A percentile compares a stretch with the other conserved stretches of the same genome.
These are phyloP conservation scores for Pseudisothecium myosuroides DNA, from an alignment of 225 moss, liverwort and hornwort genomes.

Conservation along the genomic window DNA sequence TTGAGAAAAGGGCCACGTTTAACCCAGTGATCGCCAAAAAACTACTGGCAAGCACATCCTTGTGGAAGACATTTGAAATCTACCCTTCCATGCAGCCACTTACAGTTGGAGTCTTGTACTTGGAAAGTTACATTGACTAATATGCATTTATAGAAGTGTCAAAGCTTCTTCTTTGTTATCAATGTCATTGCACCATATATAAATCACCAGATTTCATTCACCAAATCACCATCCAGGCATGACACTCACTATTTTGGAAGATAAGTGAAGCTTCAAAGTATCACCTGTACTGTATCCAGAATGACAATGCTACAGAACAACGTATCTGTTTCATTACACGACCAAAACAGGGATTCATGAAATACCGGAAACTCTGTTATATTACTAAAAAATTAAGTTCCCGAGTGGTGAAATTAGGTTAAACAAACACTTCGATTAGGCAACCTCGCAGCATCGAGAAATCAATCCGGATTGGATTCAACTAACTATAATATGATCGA, in stretches of 20 bases:
- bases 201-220: not conserved
- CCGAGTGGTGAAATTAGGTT: not conserved
- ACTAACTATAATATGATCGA: conserved; percentile 53
- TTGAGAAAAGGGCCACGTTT: too few relatives aligned
- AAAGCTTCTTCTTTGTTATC: not conserved
- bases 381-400: not conserved
- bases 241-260: not conserved
- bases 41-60: not conserved
- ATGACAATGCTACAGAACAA: not conserved
- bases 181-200: not conserved
- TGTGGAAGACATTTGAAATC: not conserved
- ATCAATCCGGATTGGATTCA: not conserved
- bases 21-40: not conserved
- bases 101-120: not conserved
- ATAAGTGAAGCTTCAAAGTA: not conserved
- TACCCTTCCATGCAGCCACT: not conserved
- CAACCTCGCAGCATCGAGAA: not conserved
- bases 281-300: not conserved
- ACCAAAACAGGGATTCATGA: not conserved
- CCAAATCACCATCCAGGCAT: not conserved
- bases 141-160: not conserved
- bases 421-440: not conserved
- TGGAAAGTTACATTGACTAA: not conserved
- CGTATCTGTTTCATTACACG: not conserved
- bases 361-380: not conserved